Evolutionary conservation across 192 early-diverging fungal genomes (phyloP), one percentile per base, ranked within the genome.

Genomic region (Pilaira anomala): DNA sequence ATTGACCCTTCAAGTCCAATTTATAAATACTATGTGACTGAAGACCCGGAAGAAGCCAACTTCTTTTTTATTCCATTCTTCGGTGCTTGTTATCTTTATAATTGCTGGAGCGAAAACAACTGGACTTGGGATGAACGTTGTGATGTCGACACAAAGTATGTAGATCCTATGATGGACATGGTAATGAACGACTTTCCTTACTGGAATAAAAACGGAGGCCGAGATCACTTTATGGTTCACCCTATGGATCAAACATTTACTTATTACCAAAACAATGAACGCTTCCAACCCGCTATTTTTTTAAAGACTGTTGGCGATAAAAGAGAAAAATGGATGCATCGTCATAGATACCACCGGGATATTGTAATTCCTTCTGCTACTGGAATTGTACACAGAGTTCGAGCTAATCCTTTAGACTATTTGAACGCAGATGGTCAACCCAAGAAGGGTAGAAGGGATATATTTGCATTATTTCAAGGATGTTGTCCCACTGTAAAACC

Each of bases 21-120:
- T 29, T 58, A 76, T 41, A 71, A 78, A 25, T 68, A 74, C 25
- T 81, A 77, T 65, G 73, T 81, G 2, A 81, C 79, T 8, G 66
- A 81, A 26, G 60, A 78, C 59, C 76, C 79, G 1, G 65, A 69
- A 29, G 71, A 75, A 54, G 79, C 76, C 8, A 68, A 74, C 46
- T 68, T 76, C 41, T 81, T 78, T 41, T 81, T 71, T 45, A 72
- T 81, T 8, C 79, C 76, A 9, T 81, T 81, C 45, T 65, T 78
- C 60, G 79, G 76, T 11, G 61, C 68, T 45, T 78, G 74, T 49
- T 81, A 73, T 45, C 50, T 81, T 12, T 67, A 67, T 26, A 58
- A 81, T 41, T 81, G 76, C 44, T 78, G 76, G 79, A 68, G 66
- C 19, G 28, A 65, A 42, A 54, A 60, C 30, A 44, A 60, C n/a